Conservation (phyloP, 257 asterid species). For the Fraxinus pennsylvanica region DNA sequence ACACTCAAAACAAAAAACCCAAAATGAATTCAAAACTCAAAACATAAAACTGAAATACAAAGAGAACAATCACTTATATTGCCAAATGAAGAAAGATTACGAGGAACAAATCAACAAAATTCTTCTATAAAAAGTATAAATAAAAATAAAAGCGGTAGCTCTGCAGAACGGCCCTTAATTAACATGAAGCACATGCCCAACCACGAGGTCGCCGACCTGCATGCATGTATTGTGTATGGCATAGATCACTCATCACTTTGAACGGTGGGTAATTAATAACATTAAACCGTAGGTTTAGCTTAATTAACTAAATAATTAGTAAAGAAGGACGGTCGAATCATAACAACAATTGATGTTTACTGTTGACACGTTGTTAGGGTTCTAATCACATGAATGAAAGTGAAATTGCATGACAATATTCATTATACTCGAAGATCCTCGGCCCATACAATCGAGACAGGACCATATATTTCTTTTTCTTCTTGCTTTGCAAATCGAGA, state of each 20-base stretch:
- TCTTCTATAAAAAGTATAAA: not conserved
- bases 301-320: conserved; percentile 8
- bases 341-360: conserved; percentile 8
- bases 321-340: conserved; percentile 9
- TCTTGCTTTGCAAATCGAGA: not conserved
- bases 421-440: not conserved
- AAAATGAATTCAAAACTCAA: no score
- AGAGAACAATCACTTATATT: no score
- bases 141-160: not conserved
- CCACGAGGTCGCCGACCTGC: not conserved
- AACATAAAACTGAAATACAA: no score
- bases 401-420: not conserved
- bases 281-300: not conserved
- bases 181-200: conserved; percentile 30
- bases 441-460: not conserved
- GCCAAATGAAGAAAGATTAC: no score
- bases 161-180: not conserved
- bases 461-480: not conserved
- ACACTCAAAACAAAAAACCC: no score
- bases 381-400: conserved; percentile 21
- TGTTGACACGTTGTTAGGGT: conserved; percentile 25
- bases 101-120: no score
- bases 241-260: conserved; percentile 19
- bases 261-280: conserved; percentile 7
- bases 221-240: conserved; percentile 21